Evolutionary conservation across 192 early-diverging fungal species (phyloP), one percentile per base, ranked within the genome.

Genomic region (Entomortierella parvispora): DNA sequence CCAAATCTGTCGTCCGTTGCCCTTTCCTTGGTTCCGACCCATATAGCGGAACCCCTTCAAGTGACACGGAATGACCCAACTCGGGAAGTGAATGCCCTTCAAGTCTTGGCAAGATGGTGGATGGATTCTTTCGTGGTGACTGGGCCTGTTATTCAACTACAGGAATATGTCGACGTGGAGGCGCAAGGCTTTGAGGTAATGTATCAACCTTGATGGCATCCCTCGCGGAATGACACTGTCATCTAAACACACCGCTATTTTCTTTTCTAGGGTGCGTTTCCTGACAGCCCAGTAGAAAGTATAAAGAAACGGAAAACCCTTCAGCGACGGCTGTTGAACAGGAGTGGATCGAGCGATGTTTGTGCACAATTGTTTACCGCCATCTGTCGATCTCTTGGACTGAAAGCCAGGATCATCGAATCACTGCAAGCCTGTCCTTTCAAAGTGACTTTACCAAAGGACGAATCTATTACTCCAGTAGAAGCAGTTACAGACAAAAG

Each of bases 391-490:
- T 66, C 83, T 0, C 53, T 87, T 9, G 86, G 84, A 4, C 69
- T 90, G 15, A 79, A 88, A 31, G 59, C 89, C 17, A 80, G 92
- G 34, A 56, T 94, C 12, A 71, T 93, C 20, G 87, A 82, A 45
- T 91, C 91, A 5, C 48, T 94, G 7, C 88, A 91, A 43, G 87
- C 91, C 2, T 64, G 89, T 1, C 81, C 93, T 10, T 85, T 92
- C 43, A 88, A 85, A 15, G 58, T 91, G 22, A 68, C 65, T 2
- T 46, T 68, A 12, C 28, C 74, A 7, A 77, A 77, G 47, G 61
- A 64, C 0, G 61, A 64, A 15, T 48, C 86, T 2, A 77, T 74
- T 33, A 46, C 64, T 10, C 55, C 65, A 45, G 25, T 48, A 20
- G 34, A 31, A 33, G 40, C 28, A 20, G 65, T 49, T 1, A 22